Evolutionary conservation across 2,329 filamentous ascomycete species (phyloP), one percentile per base, ranked within the genome.

Genomic region (Arthrobotrys iridis): DNA sequence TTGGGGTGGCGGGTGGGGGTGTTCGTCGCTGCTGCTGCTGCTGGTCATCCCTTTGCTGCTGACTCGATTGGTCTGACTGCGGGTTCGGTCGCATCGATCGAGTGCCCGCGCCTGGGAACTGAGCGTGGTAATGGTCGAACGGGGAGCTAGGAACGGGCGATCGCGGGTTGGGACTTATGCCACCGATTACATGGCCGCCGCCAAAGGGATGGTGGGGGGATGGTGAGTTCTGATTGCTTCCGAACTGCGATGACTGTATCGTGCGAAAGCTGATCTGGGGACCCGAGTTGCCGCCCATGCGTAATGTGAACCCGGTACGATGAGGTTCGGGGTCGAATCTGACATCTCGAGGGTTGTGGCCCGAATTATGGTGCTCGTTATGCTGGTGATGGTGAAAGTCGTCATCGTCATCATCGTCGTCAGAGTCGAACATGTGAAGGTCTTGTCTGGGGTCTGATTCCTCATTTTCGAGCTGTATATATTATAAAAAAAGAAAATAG

Each of bases 231-330:
- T 28, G n/a, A 35, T 28, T 46, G 24, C 30, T 40, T 24, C 55
- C 52, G 22, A 52, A 58, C 18, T 74, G 62, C 45, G 35, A 8
- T 37, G 35, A 8, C 6, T 55, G 55, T 28, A 76, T 20, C 7
- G 72, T 68, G n/a, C 72, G 64, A 41, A 76, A 76, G 30, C 63
- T 76, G 57, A 76, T 76, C 24, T 59, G 58, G 20, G 72, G 72
- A 7, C 72, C 72, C 18, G 48, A 41, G 26, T n/a, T 30, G 28
- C 72, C 72, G 24, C 63, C 65, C 64, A 76, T 70, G 26, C 72
- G 57, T 64, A 76, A 52, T 52, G 65, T 68, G 18, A 76, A 76
- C 13, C 58, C 72, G 8, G 63, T 57, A 22, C 30, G 33, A 13
- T 63, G 37, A 13, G 71, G 57, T 13, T 35, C 45, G 6, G 40